Evolutionary conservation across 2,329 filamentous ascomycete species (phyloP).

Genomic region (Penicillium occitanis): DNA sequence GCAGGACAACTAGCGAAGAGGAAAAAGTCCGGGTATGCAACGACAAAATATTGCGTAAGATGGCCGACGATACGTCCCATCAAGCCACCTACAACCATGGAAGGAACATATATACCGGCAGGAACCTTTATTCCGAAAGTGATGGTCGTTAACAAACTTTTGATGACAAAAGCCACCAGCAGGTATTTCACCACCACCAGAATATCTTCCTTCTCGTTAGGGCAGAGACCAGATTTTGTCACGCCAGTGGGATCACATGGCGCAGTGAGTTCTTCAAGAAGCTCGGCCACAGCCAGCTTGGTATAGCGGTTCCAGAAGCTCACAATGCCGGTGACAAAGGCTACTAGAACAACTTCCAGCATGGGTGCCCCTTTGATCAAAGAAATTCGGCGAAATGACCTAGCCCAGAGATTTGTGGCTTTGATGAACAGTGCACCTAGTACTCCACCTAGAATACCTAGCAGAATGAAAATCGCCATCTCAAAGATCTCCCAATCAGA

Average conservation of each 20-base stretch:
- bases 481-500: slow-evolving; percentile 95
- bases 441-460: slow-evolving; percentile 81
- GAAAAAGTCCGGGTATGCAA: slow-evolving; percentile 68
- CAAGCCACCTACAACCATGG: slow-evolving; percentile 95
- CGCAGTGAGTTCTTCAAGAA: slow-evolving; percentile 85
- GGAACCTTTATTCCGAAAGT: slow-evolving; percentile 97
- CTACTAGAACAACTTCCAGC: slow-evolving; percentile 84
- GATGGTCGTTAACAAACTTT: slow-evolving; percentile 81
- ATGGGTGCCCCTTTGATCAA: slow-evolving; percentile 80
- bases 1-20: slow-evolving; percentile 74
- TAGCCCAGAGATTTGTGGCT: slow-evolving; percentile 85
- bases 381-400: slow-evolving; percentile 76
- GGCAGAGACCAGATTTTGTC: slow-evolving; percentile 75
- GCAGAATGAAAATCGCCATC: slow-evolving; percentile 76
- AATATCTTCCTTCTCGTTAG: slow-evolving; percentile 68
- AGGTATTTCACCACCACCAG: slow-evolving; percentile 71
- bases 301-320: slow-evolving; percentile 95
- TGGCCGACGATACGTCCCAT: slow-evolving; percentile 88
- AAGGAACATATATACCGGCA: slow-evolving; percentile 95
- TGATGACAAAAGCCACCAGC: slow-evolving; percentile 79
- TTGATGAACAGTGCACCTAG: slow-evolving; percentile 95
- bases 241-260: slow-evolving; percentile 71
- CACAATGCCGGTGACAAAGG: slow-evolving; percentile 75
- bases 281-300: slow-evolving; percentile 82
- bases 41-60: slow-evolving; percentile 74